phyloP scores from a whole-genome alignment of 768 basidiomycete species.

The Lactarius evosmus region DNA sequence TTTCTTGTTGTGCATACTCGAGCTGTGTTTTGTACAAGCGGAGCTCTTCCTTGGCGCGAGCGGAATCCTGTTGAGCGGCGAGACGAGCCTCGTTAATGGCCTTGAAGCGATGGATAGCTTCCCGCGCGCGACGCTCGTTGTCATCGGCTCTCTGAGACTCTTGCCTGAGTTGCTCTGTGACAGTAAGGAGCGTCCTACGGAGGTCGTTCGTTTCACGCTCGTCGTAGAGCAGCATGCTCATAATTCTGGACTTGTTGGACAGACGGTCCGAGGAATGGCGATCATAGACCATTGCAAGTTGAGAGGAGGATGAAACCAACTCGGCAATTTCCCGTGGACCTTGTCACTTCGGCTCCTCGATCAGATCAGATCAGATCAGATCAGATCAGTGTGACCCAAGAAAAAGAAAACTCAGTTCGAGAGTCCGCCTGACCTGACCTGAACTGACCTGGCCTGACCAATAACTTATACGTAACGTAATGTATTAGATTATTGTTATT shows the following conservation, averaged over 20 bases:
- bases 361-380: neutral
- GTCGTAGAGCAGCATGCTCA: constrained; percentile 37
- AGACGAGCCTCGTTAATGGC: constrained; percentile 36
- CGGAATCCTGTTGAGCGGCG: constrained; percentile 34
- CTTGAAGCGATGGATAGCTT: constrained; percentile 33
- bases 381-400: neutral
- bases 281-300: neutral
- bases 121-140: constrained; percentile 37
- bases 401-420: constrained; percentile 20
- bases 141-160: constrained; percentile 39
- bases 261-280: constrained; percentile 23
- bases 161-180: constrained; percentile 39
- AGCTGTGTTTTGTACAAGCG: constrained; percentile 56
- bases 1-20: constrained; percentile 57
- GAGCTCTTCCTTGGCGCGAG: constrained; percentile 46
- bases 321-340: constrained; percentile 6
- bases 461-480: neutral
- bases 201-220: constrained; percentile 42
- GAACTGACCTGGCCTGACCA: no score
- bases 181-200: constrained; percentile 38
- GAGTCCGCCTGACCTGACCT: constrained; percentile 24
- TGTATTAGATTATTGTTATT: constrained; percentile 1
- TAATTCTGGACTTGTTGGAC: constrained; percentile 22
- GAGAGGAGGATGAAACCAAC: constrained; percentile 15
- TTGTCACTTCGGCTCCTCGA: neutral